Base-by-base conservation (phyloP, 2,329 filamentous ascomycete species). In the Fusarium liriodendri region DNA sequence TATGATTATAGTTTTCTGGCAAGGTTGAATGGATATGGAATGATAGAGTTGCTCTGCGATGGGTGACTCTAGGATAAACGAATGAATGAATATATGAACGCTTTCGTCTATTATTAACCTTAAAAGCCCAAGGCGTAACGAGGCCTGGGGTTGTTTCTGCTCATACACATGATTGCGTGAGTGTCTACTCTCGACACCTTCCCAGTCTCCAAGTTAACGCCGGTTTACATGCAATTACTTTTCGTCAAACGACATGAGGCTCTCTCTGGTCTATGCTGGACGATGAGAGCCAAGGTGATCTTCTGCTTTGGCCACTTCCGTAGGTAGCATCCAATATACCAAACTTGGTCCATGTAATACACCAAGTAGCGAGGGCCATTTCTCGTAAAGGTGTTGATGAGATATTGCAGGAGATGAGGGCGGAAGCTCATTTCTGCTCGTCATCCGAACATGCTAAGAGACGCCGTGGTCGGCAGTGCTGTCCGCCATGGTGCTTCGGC, bases 1-100 rank as follows among this genome's bases (percentile, higher is more conserved):
- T 60, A 73, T 47, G 35, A 47, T 47, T 54, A 62, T 63, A 64
- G 64, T 64, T 52, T 66, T 10, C 18, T 50, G 45, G 35, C 58
- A 59, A 32, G n/a, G 11, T 40, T 52, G 22, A 33, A 47, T 55
- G 14, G 37, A 47, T 32, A 54, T 45, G 32, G 52, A 57, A 33
- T 52, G 35, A 27, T 25, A 10, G 55, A 32, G 32, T 27, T n/a
- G 20, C 45, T n/a, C 16, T 50, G 14, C 6, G 18, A 66, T 22
- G 25, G 37, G 59, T 22, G 52, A 7, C 54, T 45, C 22, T 18
- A 40, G 57, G 59, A 67, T 59, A 66, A 71, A 76, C 67, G 68
- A 66, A 76, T 69, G 68, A 66, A 77, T 74, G 76, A 78, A 73
- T 69, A 69, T 69, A 78, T 45, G 71, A 70, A 52, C 66, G 27